Base-by-base conservation (phyloP, 1,139 yeast species). In the Candida sp. region DNA sequence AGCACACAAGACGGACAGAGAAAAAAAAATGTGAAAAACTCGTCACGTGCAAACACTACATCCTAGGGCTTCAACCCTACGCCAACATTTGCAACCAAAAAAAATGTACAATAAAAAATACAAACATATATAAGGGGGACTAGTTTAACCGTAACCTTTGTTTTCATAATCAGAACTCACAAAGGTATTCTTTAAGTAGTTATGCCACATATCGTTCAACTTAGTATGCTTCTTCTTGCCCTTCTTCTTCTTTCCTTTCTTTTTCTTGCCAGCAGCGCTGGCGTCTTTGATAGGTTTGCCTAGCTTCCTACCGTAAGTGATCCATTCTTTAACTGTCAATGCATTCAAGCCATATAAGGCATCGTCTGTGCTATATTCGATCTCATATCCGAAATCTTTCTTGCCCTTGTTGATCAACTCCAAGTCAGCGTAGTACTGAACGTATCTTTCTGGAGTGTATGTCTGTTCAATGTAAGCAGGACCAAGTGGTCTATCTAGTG, bases 391-490 rank as follows among this genome's bases (percentile, higher is more conserved):
- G 58, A 89, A 87, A 17, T 75, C 65, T 57, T 78, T 75, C 26
- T 73, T 61, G 1, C 83, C 82, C 3, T 66, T 57, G 57, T 85
- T 81, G 49, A 85, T 78, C 5, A 66, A 59, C 31, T 77, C 72
- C 56, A 90, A 73, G 65, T 90, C 90, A 9, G 86, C 80, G 63
- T 73, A 90, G 64, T 86, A 90, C 63, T 89, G 96, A 1, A 84
- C 84, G 64, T 86, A 90, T 54, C 83, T 74, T 46, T 80, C 78
- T 0, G 96, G 97, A 0, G 94, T 78, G 58, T 87, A 88, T 12
- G 84, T 65, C 68, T 90, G 96, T 1, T 85, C 82, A 2, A 72
- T 69, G 63, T 86, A 89, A 0, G 86, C 97, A 1, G 97, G 97
- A 0, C 97, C 97, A 35, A 85, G 65, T 3, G 81, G 77, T 23